A percentile compares a stretch with the other conserved stretches of the same genome.
Evolutionary conservation across 2,329 filamentous ascomycete genomes (phyloP).

Genomic region (Akanthomyces muscarius): DNA sequence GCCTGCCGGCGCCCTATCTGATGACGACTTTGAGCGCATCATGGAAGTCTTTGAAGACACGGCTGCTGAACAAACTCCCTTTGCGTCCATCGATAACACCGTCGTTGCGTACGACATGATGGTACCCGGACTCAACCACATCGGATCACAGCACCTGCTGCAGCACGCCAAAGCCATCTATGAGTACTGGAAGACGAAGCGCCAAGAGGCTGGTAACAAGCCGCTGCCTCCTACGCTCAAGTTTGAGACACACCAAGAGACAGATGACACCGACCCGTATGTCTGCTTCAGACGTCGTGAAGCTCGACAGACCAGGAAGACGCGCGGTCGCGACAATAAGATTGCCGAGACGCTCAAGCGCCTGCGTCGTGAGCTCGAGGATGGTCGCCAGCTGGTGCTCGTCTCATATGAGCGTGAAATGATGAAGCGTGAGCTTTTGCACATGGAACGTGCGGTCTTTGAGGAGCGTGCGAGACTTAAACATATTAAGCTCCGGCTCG

Average conservation of each 20-base stretch:
- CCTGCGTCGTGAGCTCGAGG: constrained; percentile 84
- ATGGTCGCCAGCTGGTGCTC: constrained; percentile 74
- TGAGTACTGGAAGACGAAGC: constrained; percentile 78
- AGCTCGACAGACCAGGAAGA: constrained; percentile 91
- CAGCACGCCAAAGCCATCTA: constrained; percentile 73
- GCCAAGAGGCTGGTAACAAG: constrained; percentile 63
- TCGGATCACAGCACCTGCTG: constrained; percentile 47
- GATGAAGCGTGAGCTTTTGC: constrained; percentile 71
- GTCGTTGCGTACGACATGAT: constrained; percentile 74
- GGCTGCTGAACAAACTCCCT: constrained; percentile 78
- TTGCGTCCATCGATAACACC: constrained; percentile 83
- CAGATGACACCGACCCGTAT: constrained; percentile 93
- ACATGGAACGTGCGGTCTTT: constrained; percentile 73
- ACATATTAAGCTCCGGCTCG: constrained; percentile 80
- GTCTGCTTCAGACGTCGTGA: constrained; percentile 96
- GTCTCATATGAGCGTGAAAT: constrained; percentile 77
- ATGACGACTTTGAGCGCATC: constrained; percentile 88
- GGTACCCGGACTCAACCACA: constrained; percentile 59
- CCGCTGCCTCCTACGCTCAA: constrained; percentile 76
- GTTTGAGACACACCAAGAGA: constrained; percentile 91
- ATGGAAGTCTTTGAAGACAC: constrained; percentile 95
- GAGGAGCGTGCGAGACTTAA: constrained; percentile 78
- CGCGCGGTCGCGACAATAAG: constrained; percentile 86
- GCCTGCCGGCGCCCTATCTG: constrained; percentile 63
- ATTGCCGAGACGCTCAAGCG: constrained; percentile 92